Percentiles rank a stretch among this genome's conserved stretches.
These are phyloP conservation scores for Aspergillus unguis DNA, from an alignment of 2,329 filamentous ascomycete genomes.

Conservation along the genomic window DNA sequence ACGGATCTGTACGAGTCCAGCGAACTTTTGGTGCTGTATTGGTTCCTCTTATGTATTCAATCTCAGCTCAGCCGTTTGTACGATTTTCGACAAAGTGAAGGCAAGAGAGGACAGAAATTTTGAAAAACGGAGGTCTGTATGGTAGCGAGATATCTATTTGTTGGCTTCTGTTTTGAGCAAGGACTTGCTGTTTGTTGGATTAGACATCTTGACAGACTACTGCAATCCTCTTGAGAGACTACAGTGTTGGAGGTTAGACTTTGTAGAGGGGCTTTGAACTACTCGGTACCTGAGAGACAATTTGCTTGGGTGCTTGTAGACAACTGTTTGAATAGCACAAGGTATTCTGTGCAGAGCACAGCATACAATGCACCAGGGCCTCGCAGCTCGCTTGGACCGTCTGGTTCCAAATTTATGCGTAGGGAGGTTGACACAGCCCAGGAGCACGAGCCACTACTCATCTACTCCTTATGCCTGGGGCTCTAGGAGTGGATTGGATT, in stretches of 20 bases:
- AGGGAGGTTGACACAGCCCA: neutral
- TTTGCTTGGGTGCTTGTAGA: too few relatives aligned
- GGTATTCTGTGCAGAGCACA: neutral
- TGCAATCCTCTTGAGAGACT: constrained; percentile 6
- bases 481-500: neutral
- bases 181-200: neutral
- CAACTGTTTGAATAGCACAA: neutral
- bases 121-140: constrained; percentile 9
- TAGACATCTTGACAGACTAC: constrained; percentile 3
- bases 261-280: too few relatives aligned
- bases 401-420: neutral
- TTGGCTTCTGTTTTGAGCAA: constrained; percentile 1
- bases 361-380: neutral
- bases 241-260: neutral
- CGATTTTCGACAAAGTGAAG: constrained; percentile 5
- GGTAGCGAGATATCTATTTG: constrained; percentile 3
- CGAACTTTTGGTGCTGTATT: constrained; percentile 7
- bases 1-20: neutral
- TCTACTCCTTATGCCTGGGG: neutral
- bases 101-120: neutral
- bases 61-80: constrained; percentile 3
- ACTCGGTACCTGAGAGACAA: too few relatives aligned
- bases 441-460: neutral
- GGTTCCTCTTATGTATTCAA: constrained; percentile 4
- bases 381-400: neutral